Base-by-base conservation (phyloP, 2,329 filamentous ascomycete species). In the Mollisiaceae sp. region DNA sequence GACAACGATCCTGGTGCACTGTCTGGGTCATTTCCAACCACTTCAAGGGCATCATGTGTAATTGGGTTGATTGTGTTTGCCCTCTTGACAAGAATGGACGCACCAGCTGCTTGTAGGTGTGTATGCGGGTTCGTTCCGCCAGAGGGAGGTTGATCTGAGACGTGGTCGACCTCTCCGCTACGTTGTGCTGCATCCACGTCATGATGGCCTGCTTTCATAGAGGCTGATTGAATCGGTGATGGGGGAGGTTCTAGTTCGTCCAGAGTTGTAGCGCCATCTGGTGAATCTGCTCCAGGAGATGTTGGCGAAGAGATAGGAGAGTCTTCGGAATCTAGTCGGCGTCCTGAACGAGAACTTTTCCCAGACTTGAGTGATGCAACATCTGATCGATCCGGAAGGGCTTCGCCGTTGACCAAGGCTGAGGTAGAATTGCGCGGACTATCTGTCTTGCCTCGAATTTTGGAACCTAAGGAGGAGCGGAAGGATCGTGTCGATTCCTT, bases 401-500 rank as follows among this genome's bases (percentile, higher is more conserved):
- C 75, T 66, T 91, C 90, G 63, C 83, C 84, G 70, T 86, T 88
- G 61, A 87, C 61, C 8, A 73, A 82, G 22, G 66, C 72, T 32
- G 91, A 82, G 43, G 86, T 83, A 14, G 94, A 97, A 71, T 85
- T 89, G 70, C 93, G 86, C 24, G 94, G 93, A 77, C 94, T 97
- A 75, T 97, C 94, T 75, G 87, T 91, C 68, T 83, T 83, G 41
- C 91, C 91, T 1, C 91, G 93, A 66, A 97, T 97, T 80, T 97
- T 97, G 68, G 93, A 96, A 67, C 92, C 87, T 71, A 98, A 86
- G 4, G 72, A 71, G 4, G 72, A 71, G 71, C 92, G 88, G 78
- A 97, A 89, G 4, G 94, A 97, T 70, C 93, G 91, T 38, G 91
- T 88, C 8, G 93, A 97, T 71, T 97, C 94, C 77, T 94, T 94